phyloP scores from a whole-genome alignment of 129 eudicot genomes.

The Solidago caesia region DNA sequence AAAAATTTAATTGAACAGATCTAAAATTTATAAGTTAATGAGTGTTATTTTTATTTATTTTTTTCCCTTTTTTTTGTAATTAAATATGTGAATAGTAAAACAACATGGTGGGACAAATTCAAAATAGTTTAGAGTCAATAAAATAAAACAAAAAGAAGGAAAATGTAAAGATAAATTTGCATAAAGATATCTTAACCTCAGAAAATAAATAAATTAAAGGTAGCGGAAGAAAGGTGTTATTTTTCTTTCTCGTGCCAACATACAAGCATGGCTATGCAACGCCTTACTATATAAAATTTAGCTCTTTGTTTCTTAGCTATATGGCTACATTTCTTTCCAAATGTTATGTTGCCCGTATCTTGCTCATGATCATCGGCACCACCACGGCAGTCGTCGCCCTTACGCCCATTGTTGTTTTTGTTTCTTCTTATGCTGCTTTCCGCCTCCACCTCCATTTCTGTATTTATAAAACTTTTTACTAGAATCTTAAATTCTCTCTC shows the following conservation, averaged over 20 bases:
- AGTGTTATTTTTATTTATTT: too few species aligned
- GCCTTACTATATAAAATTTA: constrained; percentile 70
- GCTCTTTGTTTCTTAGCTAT: constrained; percentile 72
- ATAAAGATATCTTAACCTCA: background rate
- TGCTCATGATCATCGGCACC: constrained; percentile 22
- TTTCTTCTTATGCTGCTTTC: constrained; percentile 12
- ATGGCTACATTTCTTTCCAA: constrained; percentile 62
- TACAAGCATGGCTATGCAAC: constrained; percentile 85
- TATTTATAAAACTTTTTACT: background rate
- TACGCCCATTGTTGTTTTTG: background rate
- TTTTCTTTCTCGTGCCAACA: constrained; percentile 60
- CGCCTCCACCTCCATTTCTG: constrained; percentile 38
- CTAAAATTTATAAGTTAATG: too few species aligned
- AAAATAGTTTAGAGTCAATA: background rate
- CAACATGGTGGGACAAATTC: constrained; percentile 19
- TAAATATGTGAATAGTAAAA: background rate
- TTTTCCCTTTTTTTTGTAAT: too few species aligned
- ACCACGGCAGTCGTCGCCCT: background rate
- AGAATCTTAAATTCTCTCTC: background rate
- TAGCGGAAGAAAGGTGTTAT: background rate
- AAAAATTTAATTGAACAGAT: too few species aligned
- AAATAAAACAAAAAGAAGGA: background rate
- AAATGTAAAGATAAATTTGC: background rate
- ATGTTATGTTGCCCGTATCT: constrained; percentile 37
- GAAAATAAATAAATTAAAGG: background rate